Evolutionary conservation across 2,329 filamentous ascomycete genomes (phyloP).

Genomic region (Blumeria graminis): DNA sequence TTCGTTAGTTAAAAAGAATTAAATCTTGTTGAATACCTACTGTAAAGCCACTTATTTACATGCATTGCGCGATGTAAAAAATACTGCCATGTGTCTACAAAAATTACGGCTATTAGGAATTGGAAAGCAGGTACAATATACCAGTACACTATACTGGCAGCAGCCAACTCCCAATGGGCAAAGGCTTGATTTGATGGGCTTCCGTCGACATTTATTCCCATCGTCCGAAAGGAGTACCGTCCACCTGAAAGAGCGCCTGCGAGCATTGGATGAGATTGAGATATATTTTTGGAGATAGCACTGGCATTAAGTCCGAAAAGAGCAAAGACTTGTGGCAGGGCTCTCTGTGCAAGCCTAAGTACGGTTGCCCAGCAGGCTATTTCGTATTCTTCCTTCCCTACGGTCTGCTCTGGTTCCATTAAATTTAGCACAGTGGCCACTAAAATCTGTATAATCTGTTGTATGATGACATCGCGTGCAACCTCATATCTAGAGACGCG

Average conservation of each 20-base stretch:
- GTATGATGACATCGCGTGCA: constrained; percentile 69
- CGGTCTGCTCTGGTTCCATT: constrained; percentile 49
- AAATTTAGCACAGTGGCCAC: constrained; percentile 43
- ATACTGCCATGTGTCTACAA: constrained; percentile 96
- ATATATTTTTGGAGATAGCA: constrained; percentile 51
- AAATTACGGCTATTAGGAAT: constrained; percentile 45
- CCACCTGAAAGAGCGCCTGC: constrained; percentile 60
- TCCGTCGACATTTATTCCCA: constrained; percentile 28
- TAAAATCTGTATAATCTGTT: constrained; percentile 70
- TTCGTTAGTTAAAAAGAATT: constrained; percentile 6
- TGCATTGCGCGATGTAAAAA: constrained; percentile 94
- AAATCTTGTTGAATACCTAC: constrained; percentile 26
- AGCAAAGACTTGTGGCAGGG: constrained; percentile 47
- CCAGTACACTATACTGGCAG: constrained; percentile 62
- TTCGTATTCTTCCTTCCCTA: constrained; percentile 63
- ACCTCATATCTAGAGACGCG: constrained; percentile 69
- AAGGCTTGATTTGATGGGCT: constrained; percentile 41
- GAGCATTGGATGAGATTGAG: constrained; percentile 44
- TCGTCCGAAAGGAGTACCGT: constrained; percentile 47
- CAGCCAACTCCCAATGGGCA: constrained; percentile 54
- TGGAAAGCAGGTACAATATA: constrained; percentile 52
- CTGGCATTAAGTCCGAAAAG: constrained; percentile 53
- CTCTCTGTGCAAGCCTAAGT: constrained; percentile 53
- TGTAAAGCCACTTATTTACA: constrained; percentile 90
- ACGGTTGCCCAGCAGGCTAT: constrained; percentile 75